phyloP scores from a whole-genome alignment of 352 stramenopile species.

The Phytophthora chlamydospora region DNA sequence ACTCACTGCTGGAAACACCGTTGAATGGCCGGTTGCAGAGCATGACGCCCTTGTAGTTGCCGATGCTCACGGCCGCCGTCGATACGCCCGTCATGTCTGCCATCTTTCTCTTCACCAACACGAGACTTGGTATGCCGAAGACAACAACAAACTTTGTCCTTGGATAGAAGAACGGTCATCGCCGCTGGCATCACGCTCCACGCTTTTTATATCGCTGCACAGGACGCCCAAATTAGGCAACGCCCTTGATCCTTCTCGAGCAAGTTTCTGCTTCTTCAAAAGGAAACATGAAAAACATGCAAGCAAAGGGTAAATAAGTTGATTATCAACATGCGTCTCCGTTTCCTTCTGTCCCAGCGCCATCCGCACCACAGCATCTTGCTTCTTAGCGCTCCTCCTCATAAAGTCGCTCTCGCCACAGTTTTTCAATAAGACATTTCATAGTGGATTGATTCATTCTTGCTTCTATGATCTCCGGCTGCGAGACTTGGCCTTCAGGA shows the following conservation, averaged over 20 bases:
- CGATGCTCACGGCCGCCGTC: constrained; percentile 78
- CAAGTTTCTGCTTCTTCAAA: too few species aligned
- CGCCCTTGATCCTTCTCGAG: too few species aligned
- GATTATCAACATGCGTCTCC: not conserved
- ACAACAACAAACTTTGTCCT: constrained; percentile 5
- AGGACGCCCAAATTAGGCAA: constrained; percentile 16
- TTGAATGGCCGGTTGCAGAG: constrained; percentile 95
- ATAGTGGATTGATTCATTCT: constrained; percentile 46
- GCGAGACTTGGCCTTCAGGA: constrained; percentile 58
- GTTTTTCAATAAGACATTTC: constrained; percentile 27
- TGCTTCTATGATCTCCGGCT: constrained; percentile 39
- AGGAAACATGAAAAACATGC: too few species aligned
- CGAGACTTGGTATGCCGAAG: constrained; percentile 1
- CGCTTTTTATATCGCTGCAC: constrained; percentile 30
- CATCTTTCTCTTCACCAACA: constrained; percentile 13
- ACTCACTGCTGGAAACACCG: constrained; percentile 77
- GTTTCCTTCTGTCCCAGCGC: not conserved
- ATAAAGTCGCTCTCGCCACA: constrained; percentile 23
- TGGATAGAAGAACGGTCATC: not conserved
- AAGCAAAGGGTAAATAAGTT: too few species aligned
- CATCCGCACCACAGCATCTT: not conserved
- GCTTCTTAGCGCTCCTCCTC: not conserved
- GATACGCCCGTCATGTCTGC: constrained; percentile 46
- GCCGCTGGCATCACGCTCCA: not conserved
- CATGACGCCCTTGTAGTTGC: constrained; percentile 97